Evolutionary conservation across 768 basidiomycete genomes (phyloP).

Genomic region (Kwoniella dendrophila): DNA sequence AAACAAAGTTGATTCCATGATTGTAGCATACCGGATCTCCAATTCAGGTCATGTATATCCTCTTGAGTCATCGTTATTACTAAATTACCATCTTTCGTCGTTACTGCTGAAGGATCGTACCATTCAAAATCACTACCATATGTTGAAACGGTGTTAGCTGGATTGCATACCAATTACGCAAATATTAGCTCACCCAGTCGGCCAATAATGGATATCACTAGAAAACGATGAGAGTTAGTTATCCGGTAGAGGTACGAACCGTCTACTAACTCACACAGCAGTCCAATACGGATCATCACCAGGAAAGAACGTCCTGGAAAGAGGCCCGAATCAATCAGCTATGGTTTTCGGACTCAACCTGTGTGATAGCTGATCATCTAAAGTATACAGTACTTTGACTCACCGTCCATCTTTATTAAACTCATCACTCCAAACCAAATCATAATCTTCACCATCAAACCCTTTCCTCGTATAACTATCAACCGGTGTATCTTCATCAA

Average conservation of each 20-base stretch:
- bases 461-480: constrained; percentile 65
- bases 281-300: constrained; percentile 87
- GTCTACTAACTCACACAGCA: constrained; percentile 59
- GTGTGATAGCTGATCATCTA: neutral
- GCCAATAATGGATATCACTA: constrained; percentile 73
- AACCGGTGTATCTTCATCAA: constrained; percentile 76
- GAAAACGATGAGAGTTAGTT: neutral
- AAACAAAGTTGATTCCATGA: constrained; percentile 96
- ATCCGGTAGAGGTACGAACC: neutral
- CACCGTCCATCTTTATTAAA: constrained; percentile 68
- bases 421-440: constrained; percentile 86
- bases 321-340: neutral
- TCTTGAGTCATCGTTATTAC: constrained; percentile 76
- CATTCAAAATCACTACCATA: constrained; percentile 65
- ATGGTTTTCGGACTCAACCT: neutral
- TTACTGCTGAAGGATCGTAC: constrained; percentile 62
- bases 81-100: constrained; percentile 74
- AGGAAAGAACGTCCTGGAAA: constrained; percentile 50
- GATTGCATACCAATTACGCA: neutral
- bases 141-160: constrained; percentile 7
- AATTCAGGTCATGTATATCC: constrained; percentile 77
- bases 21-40: constrained; percentile 64
- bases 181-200: constrained; percentile 57
- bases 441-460: constrained; percentile 76
- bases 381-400: neutral